These are phyloP conservation scores for Trichoderma afroharzianum DNA, from an alignment of 2,329 filamentous ascomycete species.

Conservation along the genomic window DNA sequence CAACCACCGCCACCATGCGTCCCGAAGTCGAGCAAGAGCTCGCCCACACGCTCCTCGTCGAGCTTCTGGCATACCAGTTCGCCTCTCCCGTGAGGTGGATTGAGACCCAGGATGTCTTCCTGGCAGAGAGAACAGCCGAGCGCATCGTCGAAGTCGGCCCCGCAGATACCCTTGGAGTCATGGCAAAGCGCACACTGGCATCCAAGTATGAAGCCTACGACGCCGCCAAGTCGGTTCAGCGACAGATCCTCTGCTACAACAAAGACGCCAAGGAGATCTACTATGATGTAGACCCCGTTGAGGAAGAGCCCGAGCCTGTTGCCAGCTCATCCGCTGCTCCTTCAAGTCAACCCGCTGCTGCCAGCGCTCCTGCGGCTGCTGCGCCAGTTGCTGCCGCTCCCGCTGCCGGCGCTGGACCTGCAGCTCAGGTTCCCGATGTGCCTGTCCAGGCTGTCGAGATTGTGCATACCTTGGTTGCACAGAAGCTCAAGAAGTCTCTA, in stretches of 20 bases:
- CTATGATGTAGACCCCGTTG: slow-evolving; percentile 93
- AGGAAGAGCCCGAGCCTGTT: slow-evolving; percentile 75
- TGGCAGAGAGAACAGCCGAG: slow-evolving; percentile 93
- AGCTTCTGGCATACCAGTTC: slow-evolving; percentile 98
- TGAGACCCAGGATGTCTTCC: slow-evolving; percentile 99
- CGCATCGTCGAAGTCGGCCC: slow-evolving; percentile 97
- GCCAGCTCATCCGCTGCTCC: slow-evolving; percentile 24
- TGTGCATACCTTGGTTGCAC: slow-evolving; percentile 82
- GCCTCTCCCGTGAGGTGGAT: slow-evolving; percentile 99
- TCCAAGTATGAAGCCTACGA: slow-evolving; percentile 99
- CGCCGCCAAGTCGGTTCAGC: slow-evolving; percentile 90
- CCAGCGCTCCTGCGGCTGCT: slow-evolving; percentile 48
- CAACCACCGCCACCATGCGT: slow-evolving; percentile 64
- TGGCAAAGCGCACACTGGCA: slow-evolving; percentile 93
- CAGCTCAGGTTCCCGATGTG: slow-evolving; percentile 78
- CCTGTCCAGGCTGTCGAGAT: slow-evolving; percentile 89
- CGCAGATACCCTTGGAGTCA: slow-evolving; percentile 92
- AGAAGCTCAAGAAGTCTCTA: slow-evolving; percentile 95
- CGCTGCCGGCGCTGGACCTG: slow-evolving; percentile 75
- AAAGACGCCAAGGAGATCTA: slow-evolving; percentile 99
- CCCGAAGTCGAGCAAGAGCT: slow-evolving; percentile 99
- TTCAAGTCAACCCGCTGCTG: slow-evolving; percentile 12
- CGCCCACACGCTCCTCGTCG: slow-evolving; percentile 94
- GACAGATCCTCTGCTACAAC: slow-evolving; percentile 98
- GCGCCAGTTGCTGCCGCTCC: slow-evolving; percentile 54